Conservation (phyloP, 1,139 yeast genomes). For the Sugiyamaella neomexicana region DNA sequence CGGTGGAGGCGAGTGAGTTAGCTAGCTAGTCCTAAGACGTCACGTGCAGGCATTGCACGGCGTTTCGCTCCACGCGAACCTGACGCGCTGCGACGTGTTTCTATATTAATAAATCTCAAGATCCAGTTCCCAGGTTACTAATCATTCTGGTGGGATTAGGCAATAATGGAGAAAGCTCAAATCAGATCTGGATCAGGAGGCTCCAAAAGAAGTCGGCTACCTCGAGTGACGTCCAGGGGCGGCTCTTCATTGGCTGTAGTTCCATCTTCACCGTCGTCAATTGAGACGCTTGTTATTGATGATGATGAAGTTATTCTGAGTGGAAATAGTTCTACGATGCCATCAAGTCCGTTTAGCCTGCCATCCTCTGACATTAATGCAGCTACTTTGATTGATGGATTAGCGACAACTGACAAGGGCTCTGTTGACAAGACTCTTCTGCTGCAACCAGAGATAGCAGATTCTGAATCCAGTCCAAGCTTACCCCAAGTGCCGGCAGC, state of each 20-base stretch:
- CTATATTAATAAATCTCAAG: not conserved
- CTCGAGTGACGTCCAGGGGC: conserved; percentile 6
- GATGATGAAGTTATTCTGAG: not conserved
- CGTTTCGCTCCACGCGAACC: not conserved
- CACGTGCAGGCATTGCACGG: not conserved
- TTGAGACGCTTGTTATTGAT: conserved; percentile 2
- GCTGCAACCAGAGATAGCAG: too few species aligned
- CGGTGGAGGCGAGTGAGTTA: too few species aligned
- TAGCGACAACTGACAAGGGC: not conserved
- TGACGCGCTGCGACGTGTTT: not conserved
- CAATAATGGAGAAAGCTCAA: not conserved
- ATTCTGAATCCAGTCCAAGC: not conserved
- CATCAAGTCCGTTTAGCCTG: not conserved
- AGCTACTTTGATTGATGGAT: conserved; percentile 5
- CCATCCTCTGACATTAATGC: not conserved
- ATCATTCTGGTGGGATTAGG: too few species aligned
- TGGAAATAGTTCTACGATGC: not conserved
- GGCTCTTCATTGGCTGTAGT: not conserved
- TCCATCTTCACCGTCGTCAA: not conserved
- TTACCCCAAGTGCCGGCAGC: not conserved
- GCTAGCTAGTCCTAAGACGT: too few species aligned
- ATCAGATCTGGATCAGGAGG: not conserved
- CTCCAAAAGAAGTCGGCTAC: not conserved
- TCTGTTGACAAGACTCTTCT: too few species aligned
- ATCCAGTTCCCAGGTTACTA: too few species aligned